Base-by-base conservation (phyloP, 2,329 filamentous ascomycete species). In the Geosmithia flava region DNA sequence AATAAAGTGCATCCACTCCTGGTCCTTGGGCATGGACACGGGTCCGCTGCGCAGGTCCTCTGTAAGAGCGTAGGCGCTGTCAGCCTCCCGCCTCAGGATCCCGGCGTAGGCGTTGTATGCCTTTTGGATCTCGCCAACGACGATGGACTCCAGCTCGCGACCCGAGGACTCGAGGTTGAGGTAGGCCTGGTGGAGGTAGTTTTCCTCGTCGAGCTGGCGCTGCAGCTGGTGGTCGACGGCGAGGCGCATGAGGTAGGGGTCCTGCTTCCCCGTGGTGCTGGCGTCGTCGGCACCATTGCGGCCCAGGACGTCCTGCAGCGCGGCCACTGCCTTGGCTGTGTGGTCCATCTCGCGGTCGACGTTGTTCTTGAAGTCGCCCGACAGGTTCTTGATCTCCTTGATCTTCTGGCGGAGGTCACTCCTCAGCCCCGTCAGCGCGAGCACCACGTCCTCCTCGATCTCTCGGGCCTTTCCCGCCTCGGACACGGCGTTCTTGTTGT, bases 71-170 rank as follows among this genome's bases (percentile, higher is more conserved):
- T 88, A 87, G 33, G 85, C 80, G 48, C 87, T 82, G 54, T 95
- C 89, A 10, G 88, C 86, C 61, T 97, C 91, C 44, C 89, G 83
- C 69, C 91, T 95, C 51, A 97, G 71, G 53, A 97, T 95, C 47
- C 84, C 85, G 20, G 90, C 87, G 56, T 95, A 88, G 2, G 90
- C 89, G 58, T 93, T 95, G 69, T 96, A 97, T 0, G 93, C 89
- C 65, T 97, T 97, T 61, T 98, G 93, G 42, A 98, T 94, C 66
- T 98, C 93, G 55, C 90, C 88, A 15, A 98, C 88, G 1, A 98
- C 88, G 53, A 98, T 97, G 1, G 88, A 86, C 66, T 98, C 93
- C 2, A 98, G 78, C 66, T 98, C 93, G 51, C 90, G 84, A 2
- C 93, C 93, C 16, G 93, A 97, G 55, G 80, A 87, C 64, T 98